Evolutionary conservation across 805 yeast species (phyloP).

Genomic region (Saccharomyces mikatae): DNA sequence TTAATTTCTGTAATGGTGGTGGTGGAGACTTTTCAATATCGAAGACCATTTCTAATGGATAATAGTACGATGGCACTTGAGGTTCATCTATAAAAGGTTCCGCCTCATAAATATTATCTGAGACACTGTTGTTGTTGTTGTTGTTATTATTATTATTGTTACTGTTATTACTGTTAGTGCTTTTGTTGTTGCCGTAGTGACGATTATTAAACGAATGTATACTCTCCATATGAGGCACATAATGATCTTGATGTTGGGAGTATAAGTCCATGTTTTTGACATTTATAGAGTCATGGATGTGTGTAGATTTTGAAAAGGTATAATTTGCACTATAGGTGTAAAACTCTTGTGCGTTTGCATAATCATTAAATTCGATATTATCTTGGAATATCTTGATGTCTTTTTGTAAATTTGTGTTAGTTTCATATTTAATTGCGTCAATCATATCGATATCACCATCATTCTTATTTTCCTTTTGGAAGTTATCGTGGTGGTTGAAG

Average conservation of each 20-base stretch:
- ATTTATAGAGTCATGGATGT: not conserved
- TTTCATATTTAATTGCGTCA: not conserved
- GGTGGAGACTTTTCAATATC: not conserved
- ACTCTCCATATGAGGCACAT: not conserved
- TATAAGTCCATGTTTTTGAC: not conserved
- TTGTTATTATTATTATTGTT: not conserved
- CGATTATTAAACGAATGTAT: not conserved
- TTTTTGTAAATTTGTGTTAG: not conserved
- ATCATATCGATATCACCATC: not conserved
- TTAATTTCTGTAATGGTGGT: not conserved
- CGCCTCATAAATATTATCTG: not conserved
- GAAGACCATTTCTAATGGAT: not conserved
- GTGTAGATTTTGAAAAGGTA: not conserved
- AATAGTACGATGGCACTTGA: not conserved
- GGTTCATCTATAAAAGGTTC: not conserved
- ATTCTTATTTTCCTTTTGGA: not conserved
- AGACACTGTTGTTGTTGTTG: not conserved
- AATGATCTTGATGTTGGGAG: not conserved
- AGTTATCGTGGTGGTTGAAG: not conserved
- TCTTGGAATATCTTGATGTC: not conserved
- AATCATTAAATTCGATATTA: not conserved
- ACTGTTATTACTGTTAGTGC: not conserved
- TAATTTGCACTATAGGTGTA: not conserved
- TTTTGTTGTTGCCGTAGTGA: not conserved
- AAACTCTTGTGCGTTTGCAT: not conserved